A percentile compares a stretch with the other conserved stretches of the same genome.
These are phyloP conservation scores for Boechera stricta DNA, from an alignment of 345 rosid genomes.

Conservation along the genomic window DNA sequence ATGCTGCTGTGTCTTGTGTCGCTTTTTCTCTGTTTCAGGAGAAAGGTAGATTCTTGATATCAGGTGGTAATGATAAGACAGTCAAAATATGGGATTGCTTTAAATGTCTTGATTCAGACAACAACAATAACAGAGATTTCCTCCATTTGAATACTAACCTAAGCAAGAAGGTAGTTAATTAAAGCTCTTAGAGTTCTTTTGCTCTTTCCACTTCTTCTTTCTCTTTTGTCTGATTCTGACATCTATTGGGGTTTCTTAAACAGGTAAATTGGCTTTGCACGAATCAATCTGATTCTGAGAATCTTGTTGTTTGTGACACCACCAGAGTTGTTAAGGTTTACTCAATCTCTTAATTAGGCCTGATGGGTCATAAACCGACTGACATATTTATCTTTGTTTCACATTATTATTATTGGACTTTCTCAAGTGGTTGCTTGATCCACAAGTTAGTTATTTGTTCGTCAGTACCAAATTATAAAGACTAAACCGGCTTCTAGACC, in stretches of 20 bases:
- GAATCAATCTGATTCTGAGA: slow-evolving; percentile 71
- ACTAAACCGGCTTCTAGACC: neutral
- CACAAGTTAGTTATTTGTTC: slow-evolving; percentile 20
- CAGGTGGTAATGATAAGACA: slow-evolving; percentile 89
- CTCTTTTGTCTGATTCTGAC: neutral
- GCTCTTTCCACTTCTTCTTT: neutral
- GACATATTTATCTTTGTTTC: neutral
- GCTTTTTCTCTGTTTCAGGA: slow-evolving; percentile 76
- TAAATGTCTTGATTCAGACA: slow-evolving; percentile 51
- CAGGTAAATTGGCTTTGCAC: slow-evolving; percentile 99
- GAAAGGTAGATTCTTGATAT: slow-evolving; percentile 71
- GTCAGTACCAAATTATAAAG: neutral
- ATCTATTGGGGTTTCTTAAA: slow-evolving; percentile 19
- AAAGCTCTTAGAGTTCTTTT: slow-evolving; percentile 10
- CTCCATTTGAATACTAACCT: slow-evolving; percentile 64
- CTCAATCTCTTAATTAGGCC: slow-evolving; percentile 48
- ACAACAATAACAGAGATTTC: slow-evolving; percentile 45
- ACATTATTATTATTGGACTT: neutral
- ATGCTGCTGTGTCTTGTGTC: slow-evolving; percentile 85
- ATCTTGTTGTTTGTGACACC: slow-evolving; percentile 89
- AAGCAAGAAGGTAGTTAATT: slow-evolving; percentile 59
- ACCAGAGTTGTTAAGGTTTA: slow-evolving; percentile 85
- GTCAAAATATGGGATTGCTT: slow-evolving; percentile 81
- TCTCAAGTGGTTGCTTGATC: slow-evolving; percentile 8
- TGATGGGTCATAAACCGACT: neutral